Conservation (phyloP, 371 early-diverging fungal genomes). For the Mortierella sp. region DNA sequence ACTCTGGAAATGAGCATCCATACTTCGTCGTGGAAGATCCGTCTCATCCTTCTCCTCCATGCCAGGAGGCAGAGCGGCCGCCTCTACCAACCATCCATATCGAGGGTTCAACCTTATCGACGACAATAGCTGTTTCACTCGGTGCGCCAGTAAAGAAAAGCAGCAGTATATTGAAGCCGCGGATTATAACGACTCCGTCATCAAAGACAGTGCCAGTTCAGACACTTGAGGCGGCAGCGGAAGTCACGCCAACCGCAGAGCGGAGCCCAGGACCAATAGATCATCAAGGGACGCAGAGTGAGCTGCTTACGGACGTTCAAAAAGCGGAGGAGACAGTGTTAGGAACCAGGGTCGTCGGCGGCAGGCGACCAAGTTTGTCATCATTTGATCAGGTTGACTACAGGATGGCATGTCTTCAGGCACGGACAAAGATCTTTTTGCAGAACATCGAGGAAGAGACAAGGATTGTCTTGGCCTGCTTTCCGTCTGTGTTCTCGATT, state of each 20-base stretch:
- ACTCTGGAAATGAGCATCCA: background rate
- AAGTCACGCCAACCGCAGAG: background rate
- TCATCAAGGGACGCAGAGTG: constrained; percentile 11
- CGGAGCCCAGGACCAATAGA: background rate
- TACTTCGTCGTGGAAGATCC: background rate
- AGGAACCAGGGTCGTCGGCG: background rate
- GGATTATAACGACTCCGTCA: constrained; percentile 30
- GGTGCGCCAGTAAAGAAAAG: constrained; percentile 9
- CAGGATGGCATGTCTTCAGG: constrained; percentile 23
- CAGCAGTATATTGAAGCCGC: constrained; percentile 40
- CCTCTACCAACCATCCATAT: background rate
- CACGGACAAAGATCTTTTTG: constrained; percentile 34
- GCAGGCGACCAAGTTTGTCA: constrained; percentile 4
- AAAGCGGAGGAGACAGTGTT: constrained; percentile 3
- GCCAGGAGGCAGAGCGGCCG: background rate
- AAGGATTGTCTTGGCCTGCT: constrained; percentile 26
- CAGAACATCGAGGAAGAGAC: constrained; percentile 47
- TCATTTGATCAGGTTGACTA: constrained; percentile 15
- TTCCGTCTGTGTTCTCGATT: constrained; percentile 37
- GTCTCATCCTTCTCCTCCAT: background rate
- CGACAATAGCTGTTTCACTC: background rate
- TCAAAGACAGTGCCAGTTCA: constrained; percentile 1
- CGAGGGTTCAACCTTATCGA: background rate
- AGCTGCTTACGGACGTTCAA: constrained; percentile 7
- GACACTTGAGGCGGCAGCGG: background rate